A percentile compares a stretch with the other conserved stretches of the same genome.
phyloP scores from a whole-genome alignment of 352 stramenopile species.

The Peronospora farinosa region DNA sequence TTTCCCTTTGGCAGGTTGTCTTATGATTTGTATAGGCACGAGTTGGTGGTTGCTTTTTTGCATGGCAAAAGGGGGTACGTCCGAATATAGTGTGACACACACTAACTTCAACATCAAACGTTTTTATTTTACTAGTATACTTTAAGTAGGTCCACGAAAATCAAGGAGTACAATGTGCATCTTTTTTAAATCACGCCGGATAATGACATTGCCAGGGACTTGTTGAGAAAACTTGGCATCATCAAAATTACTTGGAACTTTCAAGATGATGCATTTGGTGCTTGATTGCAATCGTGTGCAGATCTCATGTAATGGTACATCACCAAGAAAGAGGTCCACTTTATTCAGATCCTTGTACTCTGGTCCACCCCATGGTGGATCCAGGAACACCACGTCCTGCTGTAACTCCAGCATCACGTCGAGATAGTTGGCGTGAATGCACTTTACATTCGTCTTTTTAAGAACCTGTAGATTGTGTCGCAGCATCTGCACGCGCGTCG shows the following conservation, averaged over 20 bases:
- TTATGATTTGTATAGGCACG: constrained; percentile 22
- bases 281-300: constrained; percentile 41
- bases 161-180: constrained; percentile 73
- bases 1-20: constrained; percentile 3
- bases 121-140: background rate
- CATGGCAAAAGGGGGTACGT: too few species aligned
- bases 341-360: constrained; percentile 73
- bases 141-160: constrained; percentile 18
- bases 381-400: constrained; percentile 81
- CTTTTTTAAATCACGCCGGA: constrained; percentile 68
- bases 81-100: constrained; percentile 3
- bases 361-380: constrained; percentile 74
- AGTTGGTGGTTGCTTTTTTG: constrained; percentile 7
- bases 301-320: constrained; percentile 54
- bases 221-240: constrained; percentile 55
- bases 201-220: constrained; percentile 50
- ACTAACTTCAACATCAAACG: constrained; percentile 8
- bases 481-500: constrained; percentile 60
- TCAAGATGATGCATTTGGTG: constrained; percentile 62
- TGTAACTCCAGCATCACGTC: constrained; percentile 61
- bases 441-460: constrained; percentile 49
- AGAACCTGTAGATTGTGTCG: constrained; percentile 66
- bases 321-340: constrained; percentile 66
- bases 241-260: constrained; percentile 82
- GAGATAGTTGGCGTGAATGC: constrained; percentile 57